These are phyloP conservation scores for Pichia heedii DNA, from an alignment of 805 yeast species.

Conservation along the genomic window DNA sequence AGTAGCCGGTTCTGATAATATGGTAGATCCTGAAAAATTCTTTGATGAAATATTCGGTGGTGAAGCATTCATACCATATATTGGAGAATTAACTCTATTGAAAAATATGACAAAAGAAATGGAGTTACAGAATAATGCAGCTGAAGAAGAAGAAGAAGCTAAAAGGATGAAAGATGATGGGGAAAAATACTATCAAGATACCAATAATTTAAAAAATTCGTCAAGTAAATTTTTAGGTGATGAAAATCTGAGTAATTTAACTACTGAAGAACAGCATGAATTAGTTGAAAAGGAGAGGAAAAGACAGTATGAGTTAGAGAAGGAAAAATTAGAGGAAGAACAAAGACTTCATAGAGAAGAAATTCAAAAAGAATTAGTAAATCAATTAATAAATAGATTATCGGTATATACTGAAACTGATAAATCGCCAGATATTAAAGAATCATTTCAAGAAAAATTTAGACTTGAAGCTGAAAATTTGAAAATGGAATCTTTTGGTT, in stretches of 20 bases:
- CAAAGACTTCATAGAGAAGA: conserved; percentile 50
- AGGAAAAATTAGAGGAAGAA: conserved; percentile 68
- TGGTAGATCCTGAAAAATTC: conserved; percentile 79
- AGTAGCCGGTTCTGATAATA: conserved; percentile 50
- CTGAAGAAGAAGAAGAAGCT: conserved; percentile 30
- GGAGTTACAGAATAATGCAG: conserved; percentile 31
- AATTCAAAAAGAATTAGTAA: conserved; percentile 41
- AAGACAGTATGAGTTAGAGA: conserved; percentile 39
- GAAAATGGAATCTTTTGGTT: conserved; percentile 92
- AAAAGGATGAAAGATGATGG: conserved; percentile 40
- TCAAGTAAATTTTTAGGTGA: conserved; percentile 18
- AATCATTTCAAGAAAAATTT: conserved; percentile 44
- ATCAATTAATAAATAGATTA: conserved; percentile 41
- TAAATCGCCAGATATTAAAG: conserved; percentile 50
- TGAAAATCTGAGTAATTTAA: conserved; percentile 14
- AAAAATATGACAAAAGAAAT: conserved; percentile 53
- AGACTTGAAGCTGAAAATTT: conserved; percentile 63
- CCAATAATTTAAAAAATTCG: not conserved
- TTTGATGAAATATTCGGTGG: conserved; percentile 82
- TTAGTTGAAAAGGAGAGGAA: conserved; percentile 22
- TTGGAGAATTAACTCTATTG: conserved; percentile 66
- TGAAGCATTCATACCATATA: conserved; percentile 67
- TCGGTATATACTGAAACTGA: conserved; percentile 45
- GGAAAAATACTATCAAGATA: conserved; percentile 4
- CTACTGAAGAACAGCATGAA: conserved; percentile 24